Evolutionary conservation across 2,329 filamentous ascomycete genomes (phyloP), one percentile per base, ranked within the genome.

Genomic region (Diatrype stigma): DNA sequence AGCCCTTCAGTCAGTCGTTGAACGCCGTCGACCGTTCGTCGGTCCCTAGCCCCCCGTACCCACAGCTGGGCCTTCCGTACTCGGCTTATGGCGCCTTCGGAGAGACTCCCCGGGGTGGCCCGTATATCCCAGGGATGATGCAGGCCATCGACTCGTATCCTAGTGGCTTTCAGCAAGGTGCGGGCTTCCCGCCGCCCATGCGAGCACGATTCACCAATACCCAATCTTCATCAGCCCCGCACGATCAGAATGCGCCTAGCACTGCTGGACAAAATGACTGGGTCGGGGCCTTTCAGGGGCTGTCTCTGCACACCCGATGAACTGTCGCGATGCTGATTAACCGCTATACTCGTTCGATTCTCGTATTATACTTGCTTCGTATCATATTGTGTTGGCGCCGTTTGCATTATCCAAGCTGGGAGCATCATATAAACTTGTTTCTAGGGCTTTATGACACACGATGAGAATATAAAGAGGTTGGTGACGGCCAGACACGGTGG

Each of bases 231-330:
- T 50, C 61, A 47, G 71, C 55, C 70, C 69, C 53, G 62, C 70
- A 57, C 56, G 54, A 67, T 48, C 57, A 66, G 57, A 30, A 58
- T 53, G 37, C 64, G 10, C 64, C 63, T 14, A 57, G 51, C 46
- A 69, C 79, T 51, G 64, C 67, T 47, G 66, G 68, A 28, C 76
- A 77, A 61, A 73, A 76, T 45, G 84, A 87, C 46, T 89, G 86
- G 85, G 70, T 78, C 23, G 72, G 73, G 48, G 70, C 77, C 6
- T 89, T 90, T 65, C 86, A 90, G 65, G 81, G 86, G 10, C 72
- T 91, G 17, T 91, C 87, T 2, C 77, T 91, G 56, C 87, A 87
- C 63, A 80, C 81, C 57, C 78, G 79, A 54, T 82, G 49, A 60
- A 48, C 34, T 21, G n/a, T 45, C 17, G 22, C 37, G 30, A 4